Base-by-base conservation (phyloP, 176 grass and related monocot genomes). In the Cocos nucifera region DNA sequence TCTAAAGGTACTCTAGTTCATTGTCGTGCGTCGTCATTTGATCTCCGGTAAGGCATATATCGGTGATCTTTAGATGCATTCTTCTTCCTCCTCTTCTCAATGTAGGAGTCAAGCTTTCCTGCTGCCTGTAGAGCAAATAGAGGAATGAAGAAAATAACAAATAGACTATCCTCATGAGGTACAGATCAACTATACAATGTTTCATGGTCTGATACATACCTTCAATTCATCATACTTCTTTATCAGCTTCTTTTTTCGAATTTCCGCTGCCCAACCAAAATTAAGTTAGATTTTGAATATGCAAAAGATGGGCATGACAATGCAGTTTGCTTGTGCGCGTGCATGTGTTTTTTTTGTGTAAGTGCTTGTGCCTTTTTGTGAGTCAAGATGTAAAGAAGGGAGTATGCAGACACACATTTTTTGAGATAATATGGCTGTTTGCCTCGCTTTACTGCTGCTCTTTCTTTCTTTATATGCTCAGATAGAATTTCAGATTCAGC, bases 31-130 rank as follows among this genome's bases (percentile, higher is more conserved):
- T 61, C 80, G 61, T 71, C 53, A 4, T 54, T 79, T 19, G 75
- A 64, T 57, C 87, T 78, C 27, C 78, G n/a, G 58, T 97, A 97
- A 4, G 93, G 87, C 92, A 97, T 88, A 72, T 73, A 88, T 12
- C 87, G 84, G 59, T 88, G 93, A 88, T 97, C 93, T 72, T 97
- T 97, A 17, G 87, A 97, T 53, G 93, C 84, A 48, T 91, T 97
- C 65, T 76, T 96, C 75, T 49, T 90, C 27, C 83, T 56, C 59
- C 68, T 85, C 69, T 79, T 96, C 53, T 96, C 92, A 50, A 91
- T 96, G 50, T 74, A 96, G 17, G 80, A 61, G 59, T 96, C 87
- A 28, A 96, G 71, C 70, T 91, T 97, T 69, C 93, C 93, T 19
- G 63, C 59, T 3, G 82, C 87, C 87, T 97, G 81, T 67, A 49